A percentile compares a stretch with the other conserved stretches of the same genome.
phyloP scores from a whole-genome alignment of 139 green algal species.

The Haematococcus lacustris region DNA sequence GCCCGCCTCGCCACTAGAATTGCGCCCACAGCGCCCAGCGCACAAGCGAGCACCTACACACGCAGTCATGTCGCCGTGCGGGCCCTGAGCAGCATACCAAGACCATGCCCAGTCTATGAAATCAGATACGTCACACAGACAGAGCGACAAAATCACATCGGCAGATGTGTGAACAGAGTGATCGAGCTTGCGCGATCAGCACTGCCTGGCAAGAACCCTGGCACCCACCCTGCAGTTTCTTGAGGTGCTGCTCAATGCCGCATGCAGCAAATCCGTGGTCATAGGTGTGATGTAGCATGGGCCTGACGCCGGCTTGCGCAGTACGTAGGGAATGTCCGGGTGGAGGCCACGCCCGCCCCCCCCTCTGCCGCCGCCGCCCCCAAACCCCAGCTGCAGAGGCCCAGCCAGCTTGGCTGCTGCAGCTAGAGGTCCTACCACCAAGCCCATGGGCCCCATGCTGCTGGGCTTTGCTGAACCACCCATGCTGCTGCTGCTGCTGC shows the following conservation, averaged over 20 bases:
- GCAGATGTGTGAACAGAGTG: neutral
- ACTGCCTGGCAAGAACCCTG: neutral
- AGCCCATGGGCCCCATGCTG: neutral
- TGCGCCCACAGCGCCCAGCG: too few relatives aligned
- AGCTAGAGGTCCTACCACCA: neutral
- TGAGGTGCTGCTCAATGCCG: conserved; percentile 4
- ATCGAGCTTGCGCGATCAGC: neutral
- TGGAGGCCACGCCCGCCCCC: neutral
- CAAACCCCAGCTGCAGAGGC: neutral
- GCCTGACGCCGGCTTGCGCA: conserved; percentile 16
- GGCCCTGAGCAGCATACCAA: neutral
- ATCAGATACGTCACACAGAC: neutral
- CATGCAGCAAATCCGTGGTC: conserved; percentile 24
- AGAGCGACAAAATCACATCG: neutral
- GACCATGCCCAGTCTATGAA: neutral
- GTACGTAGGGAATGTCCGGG: conserved; percentile 13
- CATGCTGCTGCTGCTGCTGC: neutral
- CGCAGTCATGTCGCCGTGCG: neutral
- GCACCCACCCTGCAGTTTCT: conserved; percentile 13
- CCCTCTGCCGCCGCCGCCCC: neutral
- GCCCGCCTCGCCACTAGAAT: too few relatives aligned
- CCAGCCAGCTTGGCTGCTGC: neutral
- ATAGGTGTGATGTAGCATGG: conserved; percentile 26
- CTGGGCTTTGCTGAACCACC: neutral
- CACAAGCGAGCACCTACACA: neutral